Base-by-base conservation (phyloP, 148 eudicot genomes). In the Fallopia convolvulus region DNA sequence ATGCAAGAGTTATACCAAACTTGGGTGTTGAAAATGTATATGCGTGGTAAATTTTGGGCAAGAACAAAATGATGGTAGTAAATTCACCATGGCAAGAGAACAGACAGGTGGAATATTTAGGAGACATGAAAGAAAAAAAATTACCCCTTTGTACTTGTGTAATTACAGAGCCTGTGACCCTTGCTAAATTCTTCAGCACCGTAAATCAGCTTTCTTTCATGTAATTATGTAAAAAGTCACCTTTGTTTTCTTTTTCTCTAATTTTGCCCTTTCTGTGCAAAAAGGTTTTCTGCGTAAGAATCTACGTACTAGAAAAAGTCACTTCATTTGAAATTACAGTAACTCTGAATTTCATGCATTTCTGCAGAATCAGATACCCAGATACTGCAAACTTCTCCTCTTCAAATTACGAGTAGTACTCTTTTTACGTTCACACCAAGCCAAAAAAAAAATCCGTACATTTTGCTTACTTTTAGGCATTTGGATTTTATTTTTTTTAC, bases 21-120 rank as follows among this genome's bases (percentile, higher is more conserved):
- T 63, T 30, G n/a, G 20, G 0, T 17, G 4, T 52, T 2, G 17
- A 52, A 4, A 44, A 52, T 52, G 58, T 15, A 52, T n/a, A n/a
- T 17, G 23, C 61, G 6, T 18, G 18, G 23, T 55, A 58, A 58
- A 21, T 0, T 8, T 63, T 33, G 39, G 18, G 58, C 47, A 6
- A 44, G 9, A 9, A 9, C 47, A 44, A 44, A 8, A 44, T 44
- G 8, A 44, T 44, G 47, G 8, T 9, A 44, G 47, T 44, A 6
- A 6, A 8, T 44, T 44, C 0, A 52, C 9, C 33, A 61, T 63
- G 70, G 6, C 70, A 23, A 32, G 70, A 63, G 68, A 5, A 7
- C 32, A 61, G 68, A 61, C 68, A 61, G 15, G 30, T 23, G 70
- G 70, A 63, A 63, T 63, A 9, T 63, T 63, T 63, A 12, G 70